phyloP scores from a whole-genome alignment of 768 basidiomycete genomes.

The Boletellus ananiceps region DNA sequence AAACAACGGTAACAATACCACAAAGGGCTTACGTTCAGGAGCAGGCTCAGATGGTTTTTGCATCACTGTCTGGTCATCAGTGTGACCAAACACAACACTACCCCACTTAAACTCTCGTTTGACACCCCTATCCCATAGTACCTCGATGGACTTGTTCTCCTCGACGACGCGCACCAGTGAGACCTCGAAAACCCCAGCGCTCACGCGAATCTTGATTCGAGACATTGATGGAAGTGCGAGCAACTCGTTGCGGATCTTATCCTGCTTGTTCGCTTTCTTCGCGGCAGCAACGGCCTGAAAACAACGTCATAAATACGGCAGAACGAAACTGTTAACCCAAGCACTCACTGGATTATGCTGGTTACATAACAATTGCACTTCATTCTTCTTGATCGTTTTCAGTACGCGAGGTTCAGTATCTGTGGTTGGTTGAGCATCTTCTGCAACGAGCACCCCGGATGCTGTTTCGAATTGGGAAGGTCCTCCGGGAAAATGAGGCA shows the following conservation, averaged over 20 bases:
- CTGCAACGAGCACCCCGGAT: neutral
- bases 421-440: slow-evolving; percentile 1
- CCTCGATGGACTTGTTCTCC: slow-evolving; percentile 67
- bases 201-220: slow-evolving; percentile 80
- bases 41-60: slow-evolving; percentile 65
- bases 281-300: slow-evolving; percentile 65
- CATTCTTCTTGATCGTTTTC: slow-evolving; percentile 68
- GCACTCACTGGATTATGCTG: slow-evolving; percentile 86
- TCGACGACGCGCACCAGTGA: slow-evolving; percentile 68
- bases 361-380: slow-evolving; percentile 73
- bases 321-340: neutral
- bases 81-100: slow-evolving; percentile 72
- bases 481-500: slow-evolving; percentile 1
- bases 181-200: slow-evolving; percentile 83
- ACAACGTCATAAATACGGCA: neutral
- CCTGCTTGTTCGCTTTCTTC: slow-evolving; percentile 70
- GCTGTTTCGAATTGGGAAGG: neutral
- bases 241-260: slow-evolving; percentile 67
- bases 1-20: neutral
- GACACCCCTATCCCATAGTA: slow-evolving; percentile 72
- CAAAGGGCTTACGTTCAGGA: slow-evolving; percentile 40
- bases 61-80: slow-evolving; percentile 58
- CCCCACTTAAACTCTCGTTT: slow-evolving; percentile 83
- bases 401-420: slow-evolving; percentile 35
- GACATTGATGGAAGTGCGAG: slow-evolving; percentile 64